Percentiles rank a stretch among this genome's conserved stretches.
Evolutionary conservation across 2,329 filamentous ascomycete species (phyloP).

Genomic region (Ophiognomonia clavigignenti-juglandacearum): DNA sequence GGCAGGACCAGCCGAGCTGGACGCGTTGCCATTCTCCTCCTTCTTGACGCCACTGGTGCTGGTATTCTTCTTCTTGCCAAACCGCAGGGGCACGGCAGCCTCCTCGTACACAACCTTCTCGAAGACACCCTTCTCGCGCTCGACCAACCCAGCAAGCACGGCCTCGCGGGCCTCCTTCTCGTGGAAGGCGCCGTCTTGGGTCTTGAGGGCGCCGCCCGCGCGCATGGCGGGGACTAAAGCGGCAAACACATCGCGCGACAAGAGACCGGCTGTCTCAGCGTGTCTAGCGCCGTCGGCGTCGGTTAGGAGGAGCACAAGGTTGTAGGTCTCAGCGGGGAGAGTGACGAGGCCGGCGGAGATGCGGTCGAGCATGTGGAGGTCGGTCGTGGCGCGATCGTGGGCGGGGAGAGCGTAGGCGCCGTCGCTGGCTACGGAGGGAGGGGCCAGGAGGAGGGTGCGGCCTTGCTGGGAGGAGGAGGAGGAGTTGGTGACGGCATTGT

Average conservation of each 20-base stretch:
- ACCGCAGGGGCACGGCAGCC: slow-evolving; percentile 57
- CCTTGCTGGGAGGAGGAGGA: slow-evolving; percentile 32
- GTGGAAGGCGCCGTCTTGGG: slow-evolving; percentile 60
- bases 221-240: slow-evolving; percentile 67
- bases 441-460: slow-evolving; percentile 74
- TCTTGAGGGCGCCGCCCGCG: slow-evolving; percentile 60
- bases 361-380: slow-evolving; percentile 97
- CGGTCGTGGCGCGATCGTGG: slow-evolving; percentile 71
- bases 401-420: slow-evolving; percentile 66
- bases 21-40: slow-evolving; percentile 3
- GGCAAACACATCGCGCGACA: slow-evolving; percentile 62
- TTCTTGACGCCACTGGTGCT: neutral
- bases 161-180: slow-evolving; percentile 65
- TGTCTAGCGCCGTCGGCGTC: slow-evolving; percentile 65
- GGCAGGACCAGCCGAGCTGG: slow-evolving; percentile 28
- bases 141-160: slow-evolving; percentile 74
- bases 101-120: slow-evolving; percentile 64
- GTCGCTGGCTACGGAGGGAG: slow-evolving; percentile 83
- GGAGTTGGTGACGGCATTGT: slow-evolving; percentile 16
- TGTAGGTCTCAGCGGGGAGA: slow-evolving; percentile 74
- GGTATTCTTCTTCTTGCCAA: slow-evolving; percentile 59
- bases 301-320: slow-evolving; percentile 77
- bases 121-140: slow-evolving; percentile 56
- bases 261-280: slow-evolving; percentile 57
- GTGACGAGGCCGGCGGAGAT: slow-evolving; percentile 75